These are phyloP conservation scores for Marasmius tenuissimus DNA, from an alignment of 1,284 basidiomycete genomes.

Conservation along the genomic window DNA sequence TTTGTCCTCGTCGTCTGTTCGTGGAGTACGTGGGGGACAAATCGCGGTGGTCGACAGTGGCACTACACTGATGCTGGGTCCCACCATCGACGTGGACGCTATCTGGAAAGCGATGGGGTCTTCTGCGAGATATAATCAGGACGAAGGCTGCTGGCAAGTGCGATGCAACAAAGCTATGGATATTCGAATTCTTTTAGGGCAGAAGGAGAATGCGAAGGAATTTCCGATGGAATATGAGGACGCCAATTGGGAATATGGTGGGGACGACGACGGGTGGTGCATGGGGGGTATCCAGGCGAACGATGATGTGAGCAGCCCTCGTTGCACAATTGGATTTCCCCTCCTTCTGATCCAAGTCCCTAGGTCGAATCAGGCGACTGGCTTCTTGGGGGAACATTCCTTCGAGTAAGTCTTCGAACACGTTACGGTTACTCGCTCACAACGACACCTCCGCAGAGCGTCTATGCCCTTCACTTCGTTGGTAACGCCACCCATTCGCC, in stretches of 20 bases:
- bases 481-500: constrained; percentile 42
- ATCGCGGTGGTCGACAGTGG: constrained; percentile 60
- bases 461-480: constrained; percentile 50
- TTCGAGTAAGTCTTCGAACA: constrained; percentile 40
- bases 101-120: constrained; percentile 50
- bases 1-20: constrained; percentile 48
- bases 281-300: constrained; percentile 58
- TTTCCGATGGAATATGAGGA: constrained; percentile 54
- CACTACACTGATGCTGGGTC: constrained; percentile 58
- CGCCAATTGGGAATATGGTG: constrained; percentile 47
- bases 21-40: constrained; percentile 32
- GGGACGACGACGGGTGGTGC: constrained; percentile 48
- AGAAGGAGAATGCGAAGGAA: constrained; percentile 33
- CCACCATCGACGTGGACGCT: constrained; percentile 46
- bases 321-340: not conserved
- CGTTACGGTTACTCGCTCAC: not conserved
- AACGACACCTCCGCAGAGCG: constrained; percentile 38
- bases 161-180: constrained; percentile 47
- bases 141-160: constrained; percentile 48
- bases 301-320: constrained; percentile 37
- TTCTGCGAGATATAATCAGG: constrained; percentile 35
- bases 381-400: constrained; percentile 58
- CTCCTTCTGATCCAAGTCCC: not conserved
- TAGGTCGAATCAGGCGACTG: constrained; percentile 63
- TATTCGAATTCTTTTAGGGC: constrained; percentile 48